phyloP scores from a whole-genome alignment of 306 rosid genomes.

The Glycine latifolia region DNA sequence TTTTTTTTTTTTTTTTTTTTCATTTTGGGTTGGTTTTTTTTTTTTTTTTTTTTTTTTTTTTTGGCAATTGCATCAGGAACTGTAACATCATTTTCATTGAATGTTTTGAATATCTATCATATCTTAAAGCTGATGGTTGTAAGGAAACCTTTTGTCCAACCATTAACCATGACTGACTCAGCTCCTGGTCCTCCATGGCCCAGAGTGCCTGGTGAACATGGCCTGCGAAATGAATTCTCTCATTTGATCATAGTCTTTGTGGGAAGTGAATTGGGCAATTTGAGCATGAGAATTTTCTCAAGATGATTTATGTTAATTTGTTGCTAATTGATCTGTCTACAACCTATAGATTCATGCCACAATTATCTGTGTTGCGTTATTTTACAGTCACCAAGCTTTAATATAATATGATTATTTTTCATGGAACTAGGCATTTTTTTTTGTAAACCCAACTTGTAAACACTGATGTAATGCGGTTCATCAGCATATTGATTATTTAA shows the following conservation, averaged over 20 bases:
- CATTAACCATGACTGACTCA: conserved; percentile 16
- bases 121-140: conserved; percentile 38
- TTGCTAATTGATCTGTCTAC: not conserved
- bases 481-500: conserved; percentile 37
- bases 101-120: conserved; percentile 12
- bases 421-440: conserved; percentile 27
- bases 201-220: conserved; percentile 31
- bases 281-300: conserved; percentile 33
- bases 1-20: no score
- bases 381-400: conserved; percentile 6
- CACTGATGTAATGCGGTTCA: conserved; percentile 21
- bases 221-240: conserved; percentile 23
- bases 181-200: conserved; percentile 39
- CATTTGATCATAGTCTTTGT: conserved; percentile 11
- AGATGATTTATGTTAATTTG: not conserved
- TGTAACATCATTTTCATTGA: conserved; percentile 33
- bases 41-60: not conserved
- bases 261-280: conserved; percentile 37
- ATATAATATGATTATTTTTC: conserved; percentile 27
- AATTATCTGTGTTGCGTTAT: conserved; percentile 1
- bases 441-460: conserved; percentile 29
- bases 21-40: no score
- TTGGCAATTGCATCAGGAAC: conserved; percentile 34
- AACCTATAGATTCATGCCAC: conserved; percentile 24
- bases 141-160: conserved; percentile 42